phyloP scores from a whole-genome alignment of 805 yeast genomes.

The Yamadazyma scolyti region DNA sequence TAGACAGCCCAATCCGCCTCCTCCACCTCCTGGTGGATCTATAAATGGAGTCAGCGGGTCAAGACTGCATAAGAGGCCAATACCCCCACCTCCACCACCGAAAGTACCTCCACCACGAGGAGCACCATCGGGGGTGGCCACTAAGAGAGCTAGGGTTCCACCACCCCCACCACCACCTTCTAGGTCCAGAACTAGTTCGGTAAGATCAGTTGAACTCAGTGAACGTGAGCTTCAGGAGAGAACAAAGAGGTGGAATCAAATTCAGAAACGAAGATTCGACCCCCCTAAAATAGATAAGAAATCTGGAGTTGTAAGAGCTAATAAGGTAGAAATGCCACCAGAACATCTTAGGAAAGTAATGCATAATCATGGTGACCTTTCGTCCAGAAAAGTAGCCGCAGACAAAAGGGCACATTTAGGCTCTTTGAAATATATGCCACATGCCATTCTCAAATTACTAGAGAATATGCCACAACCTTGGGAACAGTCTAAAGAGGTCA shows the following conservation, averaged over 20 bases:
- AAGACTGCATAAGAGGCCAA: no score
- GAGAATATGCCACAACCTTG: conserved; percentile 99
- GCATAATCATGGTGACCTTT: conserved; percentile 79
- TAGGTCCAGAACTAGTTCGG: conserved; percentile 11
- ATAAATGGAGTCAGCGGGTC: no score
- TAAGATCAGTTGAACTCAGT: conserved; percentile 24
- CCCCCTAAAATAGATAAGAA: conserved; percentile 17
- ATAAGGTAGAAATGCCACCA: conserved; percentile 84
- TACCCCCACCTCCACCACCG: conserved; percentile 2
- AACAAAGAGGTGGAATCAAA: conserved; percentile 56
- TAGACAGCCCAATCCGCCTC: conserved; percentile 19
- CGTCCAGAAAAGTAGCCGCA: conserved; percentile 70
- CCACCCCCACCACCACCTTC: conserved; percentile 21
- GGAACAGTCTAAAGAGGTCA: conserved; percentile 84
- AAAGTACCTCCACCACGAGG: conserved; percentile 10
- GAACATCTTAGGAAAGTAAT: conserved; percentile 87
- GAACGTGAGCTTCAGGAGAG: conserved; percentile 36
- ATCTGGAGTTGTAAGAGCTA: conserved; percentile 50
- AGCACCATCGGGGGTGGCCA: conserved; percentile 23
- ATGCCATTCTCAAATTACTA: conserved; percentile 80
- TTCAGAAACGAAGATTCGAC: conserved; percentile 56
- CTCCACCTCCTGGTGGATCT: conserved; percentile 34
- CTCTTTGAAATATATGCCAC: conserved; percentile 92
- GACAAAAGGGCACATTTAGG: conserved; percentile 88
- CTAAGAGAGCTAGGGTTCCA: conserved; percentile 1